Evolutionary conservation across 139 green algal species (phyloP).

Genomic region (Mesotaenium endlicherianum): DNA sequence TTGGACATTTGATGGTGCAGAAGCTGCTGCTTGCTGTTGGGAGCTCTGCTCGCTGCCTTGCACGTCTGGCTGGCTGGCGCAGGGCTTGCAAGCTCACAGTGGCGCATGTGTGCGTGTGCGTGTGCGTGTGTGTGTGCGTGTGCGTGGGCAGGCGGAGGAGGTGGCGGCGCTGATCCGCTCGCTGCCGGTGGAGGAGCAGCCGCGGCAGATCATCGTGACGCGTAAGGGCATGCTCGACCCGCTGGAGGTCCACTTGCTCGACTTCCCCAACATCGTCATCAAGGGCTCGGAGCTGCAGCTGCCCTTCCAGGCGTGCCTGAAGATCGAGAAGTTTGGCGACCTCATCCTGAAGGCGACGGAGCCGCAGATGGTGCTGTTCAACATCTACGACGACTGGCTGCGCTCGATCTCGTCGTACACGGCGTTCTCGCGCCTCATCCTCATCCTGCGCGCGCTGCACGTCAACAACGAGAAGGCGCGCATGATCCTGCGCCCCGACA

Average conservation of each 20-base stretch:
- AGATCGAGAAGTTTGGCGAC: constrained; percentile 93
- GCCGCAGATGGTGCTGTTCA: constrained; percentile 99
- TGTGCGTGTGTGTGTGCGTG: no score
- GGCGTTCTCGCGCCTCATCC: constrained; percentile 91
- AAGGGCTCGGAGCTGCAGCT: constrained; percentile 97
- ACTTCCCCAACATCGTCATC: constrained; percentile 99
- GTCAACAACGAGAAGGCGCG: constrained; percentile 97
- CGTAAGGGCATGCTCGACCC: constrained; percentile 99
- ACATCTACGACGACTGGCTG: constrained; percentile 99
- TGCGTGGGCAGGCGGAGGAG: no score
- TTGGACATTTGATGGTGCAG: no score
- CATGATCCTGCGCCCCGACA: constrained; percentile 95
- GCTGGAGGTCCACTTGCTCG: constrained; percentile 97
- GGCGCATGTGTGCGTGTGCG: no score
- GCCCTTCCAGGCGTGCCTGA: constrained; percentile 96
- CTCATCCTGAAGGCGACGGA: constrained; percentile 73
- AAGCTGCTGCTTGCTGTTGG: no score
- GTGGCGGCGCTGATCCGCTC: constrained; percentile 91
- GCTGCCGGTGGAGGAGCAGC: constrained; percentile 98
- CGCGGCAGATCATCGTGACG: constrained; percentile 98
- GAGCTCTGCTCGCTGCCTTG: no score
- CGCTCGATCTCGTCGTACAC: constrained; percentile 97
- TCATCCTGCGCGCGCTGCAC: constrained; percentile 96
- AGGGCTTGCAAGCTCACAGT: no score
- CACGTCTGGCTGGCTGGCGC: no score